Percentiles rank a stretch among this genome's conserved stretches.
These are phyloP conservation scores for Paxillus ammoniavirescens DNA, from an alignment of 768 basidiomycete species.

Conservation along the genomic window DNA sequence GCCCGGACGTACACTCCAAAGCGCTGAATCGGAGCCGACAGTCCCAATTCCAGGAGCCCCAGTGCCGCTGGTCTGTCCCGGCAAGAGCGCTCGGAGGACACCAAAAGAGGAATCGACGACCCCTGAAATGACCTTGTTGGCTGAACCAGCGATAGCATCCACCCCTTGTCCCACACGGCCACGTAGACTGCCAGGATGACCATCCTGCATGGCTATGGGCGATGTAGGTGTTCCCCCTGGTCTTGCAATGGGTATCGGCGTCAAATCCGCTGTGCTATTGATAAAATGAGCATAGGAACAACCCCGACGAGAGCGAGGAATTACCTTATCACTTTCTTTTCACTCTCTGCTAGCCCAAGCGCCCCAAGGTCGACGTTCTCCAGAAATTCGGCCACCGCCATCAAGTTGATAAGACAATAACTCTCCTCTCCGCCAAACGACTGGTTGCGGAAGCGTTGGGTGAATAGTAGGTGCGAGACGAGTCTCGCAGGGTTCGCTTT, in stretches of 20 bases:
- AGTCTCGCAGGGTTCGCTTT: constrained; percentile 87
- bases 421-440: constrained; percentile 64
- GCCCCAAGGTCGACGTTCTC: constrained; percentile 89
- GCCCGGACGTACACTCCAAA: constrained; percentile 40
- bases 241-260: constrained; percentile 75
- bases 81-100: constrained; percentile 78
- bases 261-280: constrained; percentile 70
- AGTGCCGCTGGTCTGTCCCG: constrained; percentile 29
- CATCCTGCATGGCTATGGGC: constrained; percentile 42
- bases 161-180: too few relatives aligned
- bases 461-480: constrained; percentile 47
- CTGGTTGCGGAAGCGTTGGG: constrained; percentile 32
- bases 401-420: constrained; percentile 91
- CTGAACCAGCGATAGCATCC: too few relatives aligned
- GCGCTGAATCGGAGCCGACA: constrained; percentile 13
- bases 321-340: constrained; percentile 58
- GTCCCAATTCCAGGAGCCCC: constrained; percentile 10
- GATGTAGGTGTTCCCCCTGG: constrained; percentile 43
- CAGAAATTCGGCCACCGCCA: constrained; percentile 94
- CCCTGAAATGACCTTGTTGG: too few relatives aligned
- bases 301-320: background rate
- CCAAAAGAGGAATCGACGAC: constrained; percentile 92
- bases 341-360: constrained; percentile 61
- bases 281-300: background rate
- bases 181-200: too few relatives aligned